Percentiles rank a stretch among this genome's conserved stretches.
These are phyloP conservation scores for Pedinophyceae sp. DNA, from an alignment of 139 green algal genomes.

Conservation along the genomic window DNA sequence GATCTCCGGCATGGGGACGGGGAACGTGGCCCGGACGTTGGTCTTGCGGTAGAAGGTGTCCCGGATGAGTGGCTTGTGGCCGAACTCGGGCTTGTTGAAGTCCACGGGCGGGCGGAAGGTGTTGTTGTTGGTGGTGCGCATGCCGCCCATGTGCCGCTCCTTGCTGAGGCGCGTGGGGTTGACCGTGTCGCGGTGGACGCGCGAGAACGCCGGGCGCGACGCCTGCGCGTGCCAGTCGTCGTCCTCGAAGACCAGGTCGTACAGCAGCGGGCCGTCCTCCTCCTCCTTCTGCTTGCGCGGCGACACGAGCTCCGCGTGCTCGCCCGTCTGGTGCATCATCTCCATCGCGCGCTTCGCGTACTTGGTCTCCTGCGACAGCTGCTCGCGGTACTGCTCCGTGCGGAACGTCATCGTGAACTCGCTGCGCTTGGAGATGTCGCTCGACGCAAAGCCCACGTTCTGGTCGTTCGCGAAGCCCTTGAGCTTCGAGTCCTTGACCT, in stretches of 20 bases:
- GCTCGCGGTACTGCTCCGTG: constrained; percentile 60
- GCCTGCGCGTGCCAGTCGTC: constrained; percentile 23
- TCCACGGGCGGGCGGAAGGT: constrained; percentile 10
- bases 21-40: too few species aligned
- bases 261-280: constrained; percentile 28
- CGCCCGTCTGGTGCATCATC: constrained; percentile 19
- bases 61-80: constrained; percentile 44
- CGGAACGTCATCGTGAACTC: constrained; percentile 64
- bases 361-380: constrained; percentile 52
- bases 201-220: background rate
- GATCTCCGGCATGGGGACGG: too few species aligned
- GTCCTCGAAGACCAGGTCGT: constrained; percentile 63
- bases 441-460: constrained; percentile 49
- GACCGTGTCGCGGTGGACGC: constrained; percentile 45
- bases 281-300: constrained; percentile 1
- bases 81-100: constrained; percentile 54
- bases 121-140: too few species aligned
- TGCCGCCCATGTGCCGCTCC: constrained; percentile 26
- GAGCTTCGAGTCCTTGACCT: constrained; percentile 2
- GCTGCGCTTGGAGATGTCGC: constrained; percentile 59
- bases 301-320: background rate
- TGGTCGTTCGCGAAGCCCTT: background rate
- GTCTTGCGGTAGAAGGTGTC: constrained; percentile 62
- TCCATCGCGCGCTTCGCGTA: constrained; percentile 45
- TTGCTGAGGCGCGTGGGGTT: constrained; percentile 48